Conservation (phyloP, 345 rosid species). For the Aquilaria yunnanensis region DNA sequence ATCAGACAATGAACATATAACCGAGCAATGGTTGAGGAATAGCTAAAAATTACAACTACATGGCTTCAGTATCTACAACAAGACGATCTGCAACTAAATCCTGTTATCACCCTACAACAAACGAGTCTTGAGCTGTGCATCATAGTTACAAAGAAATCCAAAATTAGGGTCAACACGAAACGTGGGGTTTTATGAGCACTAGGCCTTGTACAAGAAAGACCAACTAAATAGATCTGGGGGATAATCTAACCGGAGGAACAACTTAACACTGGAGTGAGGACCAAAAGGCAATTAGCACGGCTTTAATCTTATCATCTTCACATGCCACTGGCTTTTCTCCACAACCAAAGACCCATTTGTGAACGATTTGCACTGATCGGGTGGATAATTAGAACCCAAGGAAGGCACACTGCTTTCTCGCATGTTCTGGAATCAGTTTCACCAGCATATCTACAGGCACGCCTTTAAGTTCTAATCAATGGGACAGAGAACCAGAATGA, state of each 20-base stretch:
- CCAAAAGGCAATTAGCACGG: constrained; percentile 4
- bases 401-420: constrained; percentile 48
- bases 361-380: constrained; percentile 26
- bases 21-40: no score
- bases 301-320: constrained; percentile 12
- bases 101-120: no score
- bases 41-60: no score
- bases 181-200: constrained; percentile 12
- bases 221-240: constrained; percentile 3
- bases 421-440: constrained; percentile 64
- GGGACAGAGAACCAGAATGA: constrained; percentile 5
- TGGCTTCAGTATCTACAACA: no score
- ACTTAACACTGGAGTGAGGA: constrained; percentile 12
- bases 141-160: no score
- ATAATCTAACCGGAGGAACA: constrained; percentile 10
- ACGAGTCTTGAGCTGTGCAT: no score
- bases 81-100: no score
- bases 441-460: constrained; percentile 43
- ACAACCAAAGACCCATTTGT: constrained; percentile 18
- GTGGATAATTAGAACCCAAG: constrained; percentile 34
- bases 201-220: constrained; percentile 10
- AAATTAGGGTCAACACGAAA: constrained; percentile 14
- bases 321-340: constrained; percentile 18
- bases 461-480: constrained; percentile 70
- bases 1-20: no score